These are phyloP conservation scores for Nakazawaea peltata DNA, from an alignment of 805 yeast genomes.

Conservation along the genomic window DNA sequence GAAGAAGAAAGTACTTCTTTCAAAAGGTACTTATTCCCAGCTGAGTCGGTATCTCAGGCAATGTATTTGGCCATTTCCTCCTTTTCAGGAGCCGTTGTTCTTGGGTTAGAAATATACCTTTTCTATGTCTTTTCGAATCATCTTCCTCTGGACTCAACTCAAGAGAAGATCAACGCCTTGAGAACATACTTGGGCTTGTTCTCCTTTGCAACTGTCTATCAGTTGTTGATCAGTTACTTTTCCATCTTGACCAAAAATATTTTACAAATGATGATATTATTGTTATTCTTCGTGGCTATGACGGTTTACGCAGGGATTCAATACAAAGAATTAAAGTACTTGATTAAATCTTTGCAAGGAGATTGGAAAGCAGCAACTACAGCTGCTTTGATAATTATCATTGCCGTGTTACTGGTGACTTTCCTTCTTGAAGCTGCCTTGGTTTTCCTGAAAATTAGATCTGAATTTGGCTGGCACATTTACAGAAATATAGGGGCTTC, in stretches of 20 bases:
- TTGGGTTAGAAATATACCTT: constrained; percentile 30
- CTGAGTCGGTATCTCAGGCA: neutral
- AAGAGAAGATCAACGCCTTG: constrained; percentile 17
- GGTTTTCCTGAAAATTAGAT: constrained; percentile 19
- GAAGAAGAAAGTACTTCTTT: too few relatives aligned
- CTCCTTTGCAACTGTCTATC: constrained; percentile 35
- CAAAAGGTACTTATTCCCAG: constrained; percentile 3
- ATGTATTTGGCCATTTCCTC: constrained; percentile 23
- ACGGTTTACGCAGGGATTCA: constrained; percentile 37
- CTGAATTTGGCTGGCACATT: constrained; percentile 26
- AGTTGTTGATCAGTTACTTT: constrained; percentile 25
- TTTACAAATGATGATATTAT: constrained; percentile 26
- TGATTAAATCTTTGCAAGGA: constrained; percentile 14
- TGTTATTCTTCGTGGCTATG: constrained; percentile 31
- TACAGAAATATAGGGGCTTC: constrained; percentile 32
- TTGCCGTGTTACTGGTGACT: constrained; percentile 25
- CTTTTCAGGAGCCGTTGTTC: constrained; percentile 24
- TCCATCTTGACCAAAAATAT: constrained; percentile 29
- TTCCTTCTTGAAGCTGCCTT: constrained; percentile 23
- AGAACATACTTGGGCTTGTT: constrained; percentile 33
- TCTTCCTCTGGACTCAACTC: constrained; percentile 21
- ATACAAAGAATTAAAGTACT: constrained; percentile 25
- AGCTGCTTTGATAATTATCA: constrained; percentile 31
- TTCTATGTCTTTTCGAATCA: constrained; percentile 24
- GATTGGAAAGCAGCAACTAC: constrained; percentile 24